Conservation (phyloP, 106 monocot species). For the Platanthera guangdongensis region DNA sequence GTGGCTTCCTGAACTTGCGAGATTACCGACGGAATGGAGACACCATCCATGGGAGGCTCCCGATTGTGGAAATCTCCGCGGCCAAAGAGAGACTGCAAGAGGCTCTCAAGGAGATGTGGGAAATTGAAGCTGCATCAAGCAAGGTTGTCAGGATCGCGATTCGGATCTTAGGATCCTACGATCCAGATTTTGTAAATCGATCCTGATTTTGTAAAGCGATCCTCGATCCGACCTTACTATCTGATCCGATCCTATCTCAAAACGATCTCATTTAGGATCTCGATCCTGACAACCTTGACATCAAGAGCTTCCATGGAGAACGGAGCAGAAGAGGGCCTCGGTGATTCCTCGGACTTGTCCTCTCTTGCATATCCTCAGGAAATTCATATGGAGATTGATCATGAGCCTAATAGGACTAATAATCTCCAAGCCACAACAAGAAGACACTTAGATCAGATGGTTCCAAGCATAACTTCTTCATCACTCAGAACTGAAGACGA, state of each 20-base stretch:
- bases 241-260: too few relatives aligned
- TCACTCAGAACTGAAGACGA: slow-evolving; percentile 44
- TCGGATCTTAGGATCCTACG: too few relatives aligned
- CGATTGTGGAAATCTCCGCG: slow-evolving; percentile 63
- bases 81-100: slow-evolving; percentile 67
- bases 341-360: slow-evolving; percentile 80
- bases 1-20: slow-evolving; percentile 88
- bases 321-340: slow-evolving; percentile 88
- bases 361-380: slow-evolving; percentile 61
- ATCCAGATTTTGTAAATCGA: too few relatives aligned
- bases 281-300: too few relatives aligned
- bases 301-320: slow-evolving; percentile 71
- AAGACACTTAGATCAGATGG: slow-evolving; percentile 72
- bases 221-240: too few relatives aligned
- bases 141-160: too few relatives aligned
- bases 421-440: slow-evolving; percentile 11
- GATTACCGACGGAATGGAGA: slow-evolving; percentile 93
- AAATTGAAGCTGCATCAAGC: slow-evolving; percentile 73
- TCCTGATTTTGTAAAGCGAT: too few relatives aligned
- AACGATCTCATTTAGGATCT: too few relatives aligned
- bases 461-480: slow-evolving; percentile 81
- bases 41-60: slow-evolving; percentile 94
- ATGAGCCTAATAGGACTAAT: slow-evolving; percentile 22
- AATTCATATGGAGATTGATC: slow-evolving; percentile 65
- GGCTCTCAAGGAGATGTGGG: slow-evolving; percentile 82